Evolutionary conservation across 2,329 filamentous ascomycete genomes (phyloP), one percentile per base, ranked within the genome.

Genomic region (Claviceps lovelessii): DNA sequence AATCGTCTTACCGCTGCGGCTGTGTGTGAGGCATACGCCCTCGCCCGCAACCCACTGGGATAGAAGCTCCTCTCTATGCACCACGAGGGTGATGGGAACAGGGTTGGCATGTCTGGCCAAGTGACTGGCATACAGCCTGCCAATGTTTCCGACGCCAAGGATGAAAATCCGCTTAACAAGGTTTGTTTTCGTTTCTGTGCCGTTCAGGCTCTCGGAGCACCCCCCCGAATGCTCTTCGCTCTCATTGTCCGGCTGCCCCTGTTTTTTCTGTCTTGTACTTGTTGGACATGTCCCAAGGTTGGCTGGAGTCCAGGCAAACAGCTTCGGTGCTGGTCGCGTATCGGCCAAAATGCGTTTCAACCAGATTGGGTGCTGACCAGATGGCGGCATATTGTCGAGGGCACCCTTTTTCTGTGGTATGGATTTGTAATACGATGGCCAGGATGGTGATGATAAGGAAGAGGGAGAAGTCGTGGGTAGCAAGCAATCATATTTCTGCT

Each of bases 81-180:
- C 76, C n/a, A 95, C 76, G 6, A 96, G 76, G 0, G 88, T 91
- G 42, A 95, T 78, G 0, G 86, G 86, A 5, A 88, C 88, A 3
- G 78, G 76, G 23, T 79, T 69, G 0, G 69, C 62, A 9, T 82
- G 72, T 23, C 78, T 75, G 28, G 81, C 78, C 11, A 96, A 73
- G 28, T 81, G 80, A 64, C 85, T 83, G 31, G 90, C 89, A 59
- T 90, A 81, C 31, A 96, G 79, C 47, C 81, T 81, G 15, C 90
- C 90, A 13, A 95, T 75, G 64, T 89, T 94, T 41, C 90, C 90
- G 11, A 86, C 66, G 11, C 91, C 90, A 3, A 95, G 72, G 50
- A 96, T 77, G 63, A 93, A 82, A 58, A 95, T 84, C 39, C 83
- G 77, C n/a, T 65, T 65, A 41, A 64, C 52, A 33, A 61, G 56